Evolutionary conservation across 1,284 basidiomycete species (phyloP), one percentile per base, ranked within the genome.

Genomic region (Omphalotus olearius): DNA sequence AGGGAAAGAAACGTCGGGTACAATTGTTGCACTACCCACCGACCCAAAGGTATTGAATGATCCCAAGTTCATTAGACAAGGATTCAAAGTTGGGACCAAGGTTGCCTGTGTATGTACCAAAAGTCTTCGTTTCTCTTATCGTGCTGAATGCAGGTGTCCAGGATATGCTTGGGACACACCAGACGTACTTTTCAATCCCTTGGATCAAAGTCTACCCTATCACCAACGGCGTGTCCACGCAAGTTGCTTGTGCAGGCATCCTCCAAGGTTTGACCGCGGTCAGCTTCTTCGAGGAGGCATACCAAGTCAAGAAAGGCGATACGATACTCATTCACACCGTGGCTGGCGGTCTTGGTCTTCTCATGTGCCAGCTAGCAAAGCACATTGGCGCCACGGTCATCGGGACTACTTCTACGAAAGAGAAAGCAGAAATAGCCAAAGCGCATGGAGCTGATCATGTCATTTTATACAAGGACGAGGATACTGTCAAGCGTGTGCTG

Each of bases 341-440:
- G 14, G 94, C 96, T 0, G 96, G 96, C 23, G 83, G 82, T 13
- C 70, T 85, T 26, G 85, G 85, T 2, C 69, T 86, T 25, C 60
- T 86, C 43, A 75, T 86, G 56, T 71, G 78, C 13, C 85, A 88
- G 61, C 59, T 83, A 28, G 79, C 78, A n/a, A 83, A 81, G 69
- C 75, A 71, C 59, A 71, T 81, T 55, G 95, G 96, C 13, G 94
- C 90, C 1, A 85, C 83, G 9, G 92, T 98, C 20, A 97, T 99
- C 60, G 96, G 92, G 1, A 98, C 94, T n/a, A 92, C 91, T 1
- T 96, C 93, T 1, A 91, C 87, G 0, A 66, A 71, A 18, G 90
- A 83, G 62, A 99, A 99, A 67, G 92, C 91, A 3, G 79, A 81
- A 47, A 65, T 95, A n/a, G 95, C 92, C 7, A 85, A 81, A 59